Evolutionary conservation across 139 green algal genomes (phyloP).

Genomic region (Mesotaenium endlicherianum): DNA sequence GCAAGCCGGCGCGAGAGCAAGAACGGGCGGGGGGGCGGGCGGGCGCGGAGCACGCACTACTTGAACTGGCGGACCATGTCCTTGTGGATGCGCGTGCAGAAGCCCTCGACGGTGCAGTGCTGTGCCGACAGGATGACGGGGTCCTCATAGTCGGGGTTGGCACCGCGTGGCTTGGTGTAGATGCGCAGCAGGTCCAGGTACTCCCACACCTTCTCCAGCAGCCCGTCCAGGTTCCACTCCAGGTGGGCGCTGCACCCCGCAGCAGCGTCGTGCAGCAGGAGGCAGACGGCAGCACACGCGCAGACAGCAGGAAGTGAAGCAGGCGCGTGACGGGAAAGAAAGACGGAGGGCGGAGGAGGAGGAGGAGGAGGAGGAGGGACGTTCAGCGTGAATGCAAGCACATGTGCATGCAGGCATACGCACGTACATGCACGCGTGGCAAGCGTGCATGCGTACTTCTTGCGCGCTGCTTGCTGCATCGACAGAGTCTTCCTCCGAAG

Average conservation of each 20-base stretch:
- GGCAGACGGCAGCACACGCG: neutral
- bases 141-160: slow-evolving; percentile 95
- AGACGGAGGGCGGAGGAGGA: too few species aligned
- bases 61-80: slow-evolving; percentile 94
- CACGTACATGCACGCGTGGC: too few species aligned
- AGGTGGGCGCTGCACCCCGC: slow-evolving; percentile 36
- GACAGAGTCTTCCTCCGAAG: too few species aligned
- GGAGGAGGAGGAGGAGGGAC: too few species aligned
- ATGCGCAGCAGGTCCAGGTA: slow-evolving; percentile 85
- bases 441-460: too few species aligned
- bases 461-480: too few species aligned
- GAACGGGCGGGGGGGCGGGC: neutral
- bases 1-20: too few species aligned
- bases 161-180: slow-evolving; percentile 71
- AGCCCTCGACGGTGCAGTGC: slow-evolving; percentile 86
- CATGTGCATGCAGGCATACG: too few species aligned
- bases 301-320: neutral
- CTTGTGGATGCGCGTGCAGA: slow-evolving; percentile 82
- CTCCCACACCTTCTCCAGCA: slow-evolving; percentile 96
- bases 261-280: neutral
- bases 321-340: too few species aligned
- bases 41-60: slow-evolving; percentile 57
- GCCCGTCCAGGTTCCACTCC: slow-evolving; percentile 62
- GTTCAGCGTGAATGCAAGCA: too few species aligned
- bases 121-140: slow-evolving; percentile 60